Percentiles rank a stretch among this genome's conserved stretches.
These are phyloP conservation scores for Eragrostis curvula DNA, from an alignment of 176 grass and related monocot species.

Conservation along the genomic window DNA sequence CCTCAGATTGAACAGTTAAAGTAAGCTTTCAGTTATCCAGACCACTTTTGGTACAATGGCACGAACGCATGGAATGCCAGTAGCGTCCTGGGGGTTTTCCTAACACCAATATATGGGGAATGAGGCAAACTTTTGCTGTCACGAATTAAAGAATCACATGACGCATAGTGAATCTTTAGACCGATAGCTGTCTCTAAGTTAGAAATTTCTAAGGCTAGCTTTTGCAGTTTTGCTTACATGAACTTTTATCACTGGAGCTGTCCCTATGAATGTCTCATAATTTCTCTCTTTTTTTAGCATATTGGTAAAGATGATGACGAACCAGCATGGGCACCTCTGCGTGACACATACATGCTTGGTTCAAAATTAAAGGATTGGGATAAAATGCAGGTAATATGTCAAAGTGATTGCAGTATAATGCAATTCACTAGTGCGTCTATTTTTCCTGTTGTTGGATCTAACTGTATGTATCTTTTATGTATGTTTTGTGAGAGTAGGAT, in stretches of 20 bases:
- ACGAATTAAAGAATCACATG: too few species aligned
- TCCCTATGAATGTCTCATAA: neutral
- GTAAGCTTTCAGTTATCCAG: too few species aligned
- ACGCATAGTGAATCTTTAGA: too few species aligned
- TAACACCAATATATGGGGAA: too few species aligned
- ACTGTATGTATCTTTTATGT: neutral
- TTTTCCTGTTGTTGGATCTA: conserved; percentile 6
- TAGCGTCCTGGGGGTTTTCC: too few species aligned
- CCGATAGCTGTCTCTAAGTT: neutral
- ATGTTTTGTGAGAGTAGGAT: conserved; percentile 43
- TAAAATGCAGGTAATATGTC: conserved; percentile 58
- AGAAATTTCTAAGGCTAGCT: neutral
- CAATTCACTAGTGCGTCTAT: neutral
- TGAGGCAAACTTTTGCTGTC: too few species aligned
- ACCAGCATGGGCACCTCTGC: conserved; percentile 71
- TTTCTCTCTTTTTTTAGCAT: conserved; percentile 38
- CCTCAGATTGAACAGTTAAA: too few species aligned
- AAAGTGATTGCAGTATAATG: neutral
- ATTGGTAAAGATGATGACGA: conserved; percentile 60
- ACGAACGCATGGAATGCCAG: too few species aligned
- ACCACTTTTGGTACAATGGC: too few species aligned
- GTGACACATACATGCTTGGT: conserved; percentile 79
- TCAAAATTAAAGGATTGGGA: conserved; percentile 88
- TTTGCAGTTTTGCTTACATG: neutral
- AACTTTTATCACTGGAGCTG: neutral